Evolutionary conservation across 331 rosid genomes (phyloP), one percentile per base, ranked within the genome.

Genomic region (Malus hybrid): DNA sequence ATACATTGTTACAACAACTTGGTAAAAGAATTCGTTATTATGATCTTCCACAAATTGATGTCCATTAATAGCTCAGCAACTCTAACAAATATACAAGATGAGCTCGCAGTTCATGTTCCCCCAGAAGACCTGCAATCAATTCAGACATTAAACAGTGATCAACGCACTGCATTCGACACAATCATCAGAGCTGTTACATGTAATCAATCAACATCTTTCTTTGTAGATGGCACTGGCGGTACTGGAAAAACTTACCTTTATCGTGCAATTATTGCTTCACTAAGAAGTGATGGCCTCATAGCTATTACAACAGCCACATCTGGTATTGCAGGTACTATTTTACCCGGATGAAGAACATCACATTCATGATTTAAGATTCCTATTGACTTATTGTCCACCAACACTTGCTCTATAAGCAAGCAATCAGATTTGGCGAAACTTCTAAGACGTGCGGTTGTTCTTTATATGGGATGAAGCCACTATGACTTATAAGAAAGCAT

Each of bases 381-480:
- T 2, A 24, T 78, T 5, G 19, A 6, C 14, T 36, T 3, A 34
- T 46, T 19, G 19, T 13, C 20, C 69, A 59, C 13, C 57, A 22
- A 73, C 9, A 8, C 42, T 36, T 73, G 78, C 24, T 59, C 7
- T 4, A 59, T 59, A 4, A 22, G 28, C 5, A 63, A 63, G 2
- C 71, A 74, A 63, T 42, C 48, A 3, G 7, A 20, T 20, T 64
- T 62, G 18, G 50, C 50, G 18, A 4, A 16, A 4, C 13, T 74
- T 1, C 1, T 46, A 39, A 36, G 11, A 0, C 0, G 3, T 36
- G 42, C 3, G 8, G 0, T 36, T 36, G 10, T 36, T 36, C 42
- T 76, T 24, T 16, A 28, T 76, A 8, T 76, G 69, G 75, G 69
- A 76, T 39, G 62, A 56, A 57, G 74, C 69, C 24, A 24, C 24